These are phyloP conservation scores for Puccinia sorghi DNA, from an alignment of 1,284 basidiomycete species.

Conservation along the genomic window DNA sequence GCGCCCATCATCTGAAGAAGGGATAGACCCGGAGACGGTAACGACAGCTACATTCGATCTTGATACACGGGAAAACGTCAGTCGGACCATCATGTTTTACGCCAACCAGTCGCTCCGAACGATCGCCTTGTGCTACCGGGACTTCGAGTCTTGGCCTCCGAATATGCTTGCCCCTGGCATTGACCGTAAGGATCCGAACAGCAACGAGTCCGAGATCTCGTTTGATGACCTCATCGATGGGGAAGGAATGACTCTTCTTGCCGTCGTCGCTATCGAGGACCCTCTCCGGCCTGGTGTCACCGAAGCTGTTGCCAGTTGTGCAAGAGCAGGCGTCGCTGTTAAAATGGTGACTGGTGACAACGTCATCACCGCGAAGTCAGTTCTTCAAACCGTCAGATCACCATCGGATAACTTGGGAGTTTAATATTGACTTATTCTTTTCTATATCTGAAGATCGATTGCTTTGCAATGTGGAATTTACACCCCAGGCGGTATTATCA, in stretches of 20 bases:
- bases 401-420: not conserved
- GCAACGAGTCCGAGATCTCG: conserved; percentile 26
- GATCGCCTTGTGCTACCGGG: conserved; percentile 51
- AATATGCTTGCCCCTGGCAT: conserved; percentile 14
- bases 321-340: conserved; percentile 51
- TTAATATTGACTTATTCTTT: not conserved
- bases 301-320: conserved; percentile 51
- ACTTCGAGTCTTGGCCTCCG: conserved; percentile 52
- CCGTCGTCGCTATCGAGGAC: conserved; percentile 52
- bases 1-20: conserved; percentile 16
- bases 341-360: conserved; percentile 53
- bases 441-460: conserved; percentile 46
- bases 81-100: conserved; percentile 50
- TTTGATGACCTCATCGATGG: conserved; percentile 50
- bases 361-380: conserved; percentile 51
- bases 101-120: conserved; percentile 51
- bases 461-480: conserved; percentile 52
- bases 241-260: conserved; percentile 50
- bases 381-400: not conserved
- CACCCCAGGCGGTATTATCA: conserved; percentile 50
- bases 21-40: conserved; percentile 8
- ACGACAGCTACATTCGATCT: conserved; percentile 34
- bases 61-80: conserved; percentile 37
- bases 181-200: conserved; percentile 13
- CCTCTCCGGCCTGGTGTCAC: conserved; percentile 51